Conservation (phyloP, 2,329 filamentous ascomycete species). For the Diplocarpon rosae region DNA sequence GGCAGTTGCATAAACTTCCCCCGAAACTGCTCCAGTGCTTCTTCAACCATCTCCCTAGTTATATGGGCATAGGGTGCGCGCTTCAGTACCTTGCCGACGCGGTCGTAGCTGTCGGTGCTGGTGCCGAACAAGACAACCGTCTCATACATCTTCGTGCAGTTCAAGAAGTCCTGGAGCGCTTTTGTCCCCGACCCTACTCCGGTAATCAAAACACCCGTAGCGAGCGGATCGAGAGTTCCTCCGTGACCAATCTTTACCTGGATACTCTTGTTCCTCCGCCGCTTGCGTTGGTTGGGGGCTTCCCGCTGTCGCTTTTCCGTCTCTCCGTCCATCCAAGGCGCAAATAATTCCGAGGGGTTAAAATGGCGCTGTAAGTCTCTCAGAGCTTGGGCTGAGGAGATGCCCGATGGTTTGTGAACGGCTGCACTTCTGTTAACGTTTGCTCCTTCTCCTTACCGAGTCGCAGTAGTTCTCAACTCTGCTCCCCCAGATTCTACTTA, state of each 20-base stretch:
- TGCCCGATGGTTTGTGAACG: conserved; percentile 81
- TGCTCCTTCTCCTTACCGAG: not conserved
- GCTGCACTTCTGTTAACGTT: conserved; percentile 38
- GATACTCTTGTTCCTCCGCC: conserved; percentile 46
- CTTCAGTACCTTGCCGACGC: conserved; percentile 70
- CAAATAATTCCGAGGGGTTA: conserved; percentile 70
- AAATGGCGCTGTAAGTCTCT: conserved; percentile 79
- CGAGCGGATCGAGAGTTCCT: conserved; percentile 87
- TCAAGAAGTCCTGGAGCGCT: conserved; percentile 62
- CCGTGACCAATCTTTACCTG: conserved; percentile 94
- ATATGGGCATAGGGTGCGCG: conserved; percentile 69
- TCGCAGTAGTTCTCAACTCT: too few species aligned
- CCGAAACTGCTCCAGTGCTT: conserved; percentile 61
- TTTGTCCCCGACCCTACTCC: conserved; percentile 87
- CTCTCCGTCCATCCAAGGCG: conserved; percentile 61
- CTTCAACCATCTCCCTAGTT: conserved; percentile 66
- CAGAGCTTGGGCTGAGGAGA: conserved; percentile 83
- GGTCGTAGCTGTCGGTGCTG: conserved; percentile 86
- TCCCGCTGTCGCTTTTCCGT: conserved; percentile 44
- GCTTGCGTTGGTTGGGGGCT: conserved; percentile 45
- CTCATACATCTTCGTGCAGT: conserved; percentile 90
- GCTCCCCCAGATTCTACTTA: conserved; percentile 26
- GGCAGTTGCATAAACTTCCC: conserved; percentile 84
- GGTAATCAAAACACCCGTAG: conserved; percentile 83
- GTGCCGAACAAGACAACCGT: conserved; percentile 81